phyloP scores from a whole-genome alignment of 257 asterid species.

The Ilex asprella region DNA sequence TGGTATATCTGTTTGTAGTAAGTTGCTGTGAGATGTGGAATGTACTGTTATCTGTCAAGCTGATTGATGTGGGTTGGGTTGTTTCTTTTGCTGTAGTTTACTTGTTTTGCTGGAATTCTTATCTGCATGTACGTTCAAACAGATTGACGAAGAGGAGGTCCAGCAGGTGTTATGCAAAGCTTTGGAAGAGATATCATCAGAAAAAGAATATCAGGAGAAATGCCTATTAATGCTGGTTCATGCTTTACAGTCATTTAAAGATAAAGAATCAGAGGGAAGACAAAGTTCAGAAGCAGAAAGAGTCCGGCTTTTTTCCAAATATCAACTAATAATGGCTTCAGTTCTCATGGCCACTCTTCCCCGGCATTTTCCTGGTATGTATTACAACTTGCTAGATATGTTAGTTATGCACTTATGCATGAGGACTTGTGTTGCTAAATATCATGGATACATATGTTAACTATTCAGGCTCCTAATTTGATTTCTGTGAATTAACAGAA shows the following conservation, averaged over 20 bases:
- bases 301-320: slow-evolving; percentile 54
- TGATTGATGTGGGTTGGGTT: neutral
- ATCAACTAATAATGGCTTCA: slow-evolving; percentile 62
- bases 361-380: slow-evolving; percentile 76
- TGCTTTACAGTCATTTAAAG: slow-evolving; percentile 49
- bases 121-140: slow-evolving; percentile 19
- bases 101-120: slow-evolving; percentile 7
- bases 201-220: slow-evolving; percentile 69
- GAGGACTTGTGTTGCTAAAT: slow-evolving; percentile 9
- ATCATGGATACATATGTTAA: neutral
- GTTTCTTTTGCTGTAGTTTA: neutral
- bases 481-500: no score
- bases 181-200: slow-evolving; percentile 70
- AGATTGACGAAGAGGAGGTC: slow-evolving; percentile 55
- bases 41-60: neutral
- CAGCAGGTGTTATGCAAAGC: slow-evolving; percentile 64
- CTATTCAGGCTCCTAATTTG: no score
- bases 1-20: no score
- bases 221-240: slow-evolving; percentile 58
- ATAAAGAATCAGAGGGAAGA: slow-evolving; percentile 28
- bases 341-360: slow-evolving; percentile 88
- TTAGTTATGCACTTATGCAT: slow-evolving; percentile 5
- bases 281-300: slow-evolving; percentile 29
- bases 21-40: no score
- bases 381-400: slow-evolving; percentile 11